These are phyloP conservation scores for Elaphomyces granulatus DNA, from an alignment of 495 filamentous ascomycete genomes.

Conservation along the genomic window DNA sequence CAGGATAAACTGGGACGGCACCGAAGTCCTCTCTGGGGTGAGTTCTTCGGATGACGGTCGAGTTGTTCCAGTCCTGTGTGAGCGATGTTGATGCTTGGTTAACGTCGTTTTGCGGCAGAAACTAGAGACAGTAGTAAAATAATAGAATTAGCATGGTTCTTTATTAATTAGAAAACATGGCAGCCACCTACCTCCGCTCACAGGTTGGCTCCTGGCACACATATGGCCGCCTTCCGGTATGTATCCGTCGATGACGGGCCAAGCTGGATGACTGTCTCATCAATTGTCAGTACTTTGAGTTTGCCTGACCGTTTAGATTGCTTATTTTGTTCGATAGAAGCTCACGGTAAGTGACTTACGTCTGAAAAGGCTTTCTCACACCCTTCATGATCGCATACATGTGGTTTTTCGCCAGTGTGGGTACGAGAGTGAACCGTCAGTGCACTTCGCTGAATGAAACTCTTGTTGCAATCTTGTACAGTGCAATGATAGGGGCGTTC, in stretches of 20 bases:
- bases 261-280: slow-evolving; percentile 63
- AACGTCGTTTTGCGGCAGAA: slow-evolving; percentile 83
- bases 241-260: slow-evolving; percentile 73
- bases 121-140: slow-evolving; percentile 26
- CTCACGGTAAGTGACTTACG: slow-evolving; percentile 34
- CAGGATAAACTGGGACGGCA: slow-evolving; percentile 27
- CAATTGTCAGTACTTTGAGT: too few species aligned
- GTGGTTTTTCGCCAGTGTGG: slow-evolving; percentile 83
- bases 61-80: slow-evolving; percentile 46
- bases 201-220: slow-evolving; percentile 67
- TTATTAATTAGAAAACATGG: neutral
- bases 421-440: slow-evolving; percentile 76
- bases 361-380: slow-evolving; percentile 81
- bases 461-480: slow-evolving; percentile 60
- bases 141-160: slow-evolving; percentile 10
- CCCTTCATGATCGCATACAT: slow-evolving; percentile 63
- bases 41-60: slow-evolving; percentile 31
- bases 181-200: slow-evolving; percentile 51
- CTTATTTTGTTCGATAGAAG: too few species aligned
- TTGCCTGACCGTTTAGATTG: too few species aligned
- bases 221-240: slow-evolving; percentile 77
- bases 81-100: slow-evolving; percentile 64
- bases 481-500: slow-evolving; percentile 69
- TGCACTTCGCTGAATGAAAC: slow-evolving; percentile 82
- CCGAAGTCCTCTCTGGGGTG: slow-evolving; percentile 25